A percentile compares a stretch with the other conserved stretches of the same genome.
Evolutionary conservation across 164 flowering plant species (phyloP).

Genomic region (Macadamia integrifolia): DNA sequence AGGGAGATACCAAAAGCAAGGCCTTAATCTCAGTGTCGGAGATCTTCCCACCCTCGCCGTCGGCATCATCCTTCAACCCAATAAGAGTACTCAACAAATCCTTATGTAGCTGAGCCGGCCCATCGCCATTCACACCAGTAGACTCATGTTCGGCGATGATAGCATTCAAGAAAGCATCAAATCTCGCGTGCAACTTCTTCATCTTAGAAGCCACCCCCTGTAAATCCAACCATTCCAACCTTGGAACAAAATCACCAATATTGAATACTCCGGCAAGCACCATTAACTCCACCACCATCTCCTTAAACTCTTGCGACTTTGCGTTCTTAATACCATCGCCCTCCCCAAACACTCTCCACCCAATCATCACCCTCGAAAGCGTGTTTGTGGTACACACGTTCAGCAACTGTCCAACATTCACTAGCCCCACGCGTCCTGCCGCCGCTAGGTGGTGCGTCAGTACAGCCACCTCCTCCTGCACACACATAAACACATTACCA

Average conservation of each 20-base stretch:
- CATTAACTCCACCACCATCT: slow-evolving; percentile 90
- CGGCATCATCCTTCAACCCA: slow-evolving; percentile 38
- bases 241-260: slow-evolving; percentile 74
- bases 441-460: slow-evolving; percentile 33
- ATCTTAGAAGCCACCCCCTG: slow-evolving; percentile 67
- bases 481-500: not conserved
- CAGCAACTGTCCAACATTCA: slow-evolving; percentile 46
- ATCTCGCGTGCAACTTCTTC: slow-evolving; percentile 71
- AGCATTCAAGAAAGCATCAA: slow-evolving; percentile 47
- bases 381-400: slow-evolving; percentile 77
- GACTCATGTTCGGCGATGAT: slow-evolving; percentile 56
- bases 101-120: slow-evolving; percentile 2
- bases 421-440: slow-evolving; percentile 17
- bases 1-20: slow-evolving; percentile 52
- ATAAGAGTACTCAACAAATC: slow-evolving; percentile 53
- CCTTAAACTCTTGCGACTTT: slow-evolving; percentile 63
- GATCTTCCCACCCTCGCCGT: slow-evolving; percentile 48
- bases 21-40: slow-evolving; percentile 81
- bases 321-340: slow-evolving; percentile 31
- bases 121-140: not conserved
- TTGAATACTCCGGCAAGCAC: slow-evolving; percentile 71
- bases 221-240: slow-evolving; percentile 63
- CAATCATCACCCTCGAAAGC: slow-evolving; percentile 61
- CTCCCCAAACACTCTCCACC: slow-evolving; percentile 60
- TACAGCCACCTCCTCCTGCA: slow-evolving; percentile 52